phyloP scores from a whole-genome alignment of 2,329 filamentous ascomycete species.

The Venturia pyrina region DNA sequence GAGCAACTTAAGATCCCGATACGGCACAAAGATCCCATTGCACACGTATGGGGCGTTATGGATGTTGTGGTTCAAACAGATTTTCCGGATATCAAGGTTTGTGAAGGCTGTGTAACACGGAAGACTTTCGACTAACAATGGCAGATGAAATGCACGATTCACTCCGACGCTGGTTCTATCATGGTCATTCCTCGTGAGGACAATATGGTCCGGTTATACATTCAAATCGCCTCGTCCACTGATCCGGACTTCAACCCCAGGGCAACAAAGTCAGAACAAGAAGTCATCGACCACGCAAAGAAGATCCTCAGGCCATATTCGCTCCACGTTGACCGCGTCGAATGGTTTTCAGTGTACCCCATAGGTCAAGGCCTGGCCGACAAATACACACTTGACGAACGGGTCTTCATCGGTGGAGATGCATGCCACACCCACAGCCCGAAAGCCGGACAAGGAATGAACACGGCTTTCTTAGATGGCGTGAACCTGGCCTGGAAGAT shows the following conservation, averaged over 20 bases:
- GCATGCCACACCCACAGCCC: slow-evolving; percentile 55
- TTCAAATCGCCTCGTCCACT: slow-evolving; percentile 52
- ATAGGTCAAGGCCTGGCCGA: slow-evolving; percentile 58
- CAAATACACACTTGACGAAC: slow-evolving; percentile 53
- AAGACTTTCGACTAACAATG: background rate
- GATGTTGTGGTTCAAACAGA: slow-evolving; percentile 54
- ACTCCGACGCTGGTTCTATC: slow-evolving; percentile 53
- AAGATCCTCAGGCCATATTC: slow-evolving; percentile 50
- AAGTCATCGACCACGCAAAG: slow-evolving; percentile 49
- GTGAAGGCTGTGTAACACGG: slow-evolving; percentile 9
- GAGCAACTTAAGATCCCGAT: slow-evolving; percentile 58
- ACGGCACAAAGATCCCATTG: slow-evolving; percentile 52
- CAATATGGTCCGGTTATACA: slow-evolving; percentile 46
- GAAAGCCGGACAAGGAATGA: slow-evolving; percentile 57
- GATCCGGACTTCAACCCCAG: slow-evolving; percentile 52
- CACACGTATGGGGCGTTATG: slow-evolving; percentile 58
- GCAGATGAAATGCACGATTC: slow-evolving; percentile 58
- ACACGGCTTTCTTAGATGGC: slow-evolving; percentile 52
- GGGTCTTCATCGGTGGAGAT: slow-evolving; percentile 57
- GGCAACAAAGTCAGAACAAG: slow-evolving; percentile 48
- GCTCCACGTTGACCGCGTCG: slow-evolving; percentile 53
- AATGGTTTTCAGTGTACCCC: slow-evolving; percentile 58
- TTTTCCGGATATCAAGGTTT: slow-evolving; percentile 52
- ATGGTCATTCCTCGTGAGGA: slow-evolving; percentile 50
- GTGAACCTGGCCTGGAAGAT: slow-evolving; percentile 95